Percentiles rank a stretch among this genome's conserved stretches.
These are phyloP conservation scores for Pezicula carpinea DNA, from an alignment of 2,329 filamentous ascomycete genomes.

Conservation along the genomic window DNA sequence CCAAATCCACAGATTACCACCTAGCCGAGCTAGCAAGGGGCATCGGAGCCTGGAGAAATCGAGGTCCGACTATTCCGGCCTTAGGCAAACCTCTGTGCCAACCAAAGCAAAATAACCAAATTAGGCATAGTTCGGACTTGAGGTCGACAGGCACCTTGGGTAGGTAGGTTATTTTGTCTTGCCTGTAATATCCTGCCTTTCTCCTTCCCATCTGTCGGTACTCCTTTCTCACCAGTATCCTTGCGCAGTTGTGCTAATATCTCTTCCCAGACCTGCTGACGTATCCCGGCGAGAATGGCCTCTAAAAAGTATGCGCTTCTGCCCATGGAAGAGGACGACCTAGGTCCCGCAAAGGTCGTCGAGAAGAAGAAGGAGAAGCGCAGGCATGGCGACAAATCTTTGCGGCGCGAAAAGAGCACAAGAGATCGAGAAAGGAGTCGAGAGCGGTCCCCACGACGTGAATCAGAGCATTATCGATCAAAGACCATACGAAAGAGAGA, in stretches of 20 bases:
- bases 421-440: conserved; percentile 34
- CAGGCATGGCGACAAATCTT: conserved; percentile 31
- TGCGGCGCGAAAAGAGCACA: conserved; percentile 31
- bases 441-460: conserved; percentile 33
- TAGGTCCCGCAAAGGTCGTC: conserved; percentile 48
- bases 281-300: conserved; percentile 20
- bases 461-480: conserved; percentile 32
- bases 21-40: no score
- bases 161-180: no score
- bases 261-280: not conserved
- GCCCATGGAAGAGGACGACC: conserved; percentile 61
- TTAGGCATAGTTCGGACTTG: not conserved
- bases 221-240: not conserved
- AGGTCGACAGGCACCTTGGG: not conserved
- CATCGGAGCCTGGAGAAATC: not conserved
- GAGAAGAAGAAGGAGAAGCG: conserved; percentile 41
- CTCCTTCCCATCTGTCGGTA: not conserved
- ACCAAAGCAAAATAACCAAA: not conserved
- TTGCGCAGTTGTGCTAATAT: not conserved
- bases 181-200: no score
- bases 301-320: conserved; percentile 62
- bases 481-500: conserved; percentile 48
- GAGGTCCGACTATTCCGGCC: not conserved
- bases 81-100: not conserved
- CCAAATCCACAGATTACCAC: not conserved